Evolutionary conservation across 306 rosid genomes (phyloP).

Genomic region (Begonia peltatifolia): DNA sequence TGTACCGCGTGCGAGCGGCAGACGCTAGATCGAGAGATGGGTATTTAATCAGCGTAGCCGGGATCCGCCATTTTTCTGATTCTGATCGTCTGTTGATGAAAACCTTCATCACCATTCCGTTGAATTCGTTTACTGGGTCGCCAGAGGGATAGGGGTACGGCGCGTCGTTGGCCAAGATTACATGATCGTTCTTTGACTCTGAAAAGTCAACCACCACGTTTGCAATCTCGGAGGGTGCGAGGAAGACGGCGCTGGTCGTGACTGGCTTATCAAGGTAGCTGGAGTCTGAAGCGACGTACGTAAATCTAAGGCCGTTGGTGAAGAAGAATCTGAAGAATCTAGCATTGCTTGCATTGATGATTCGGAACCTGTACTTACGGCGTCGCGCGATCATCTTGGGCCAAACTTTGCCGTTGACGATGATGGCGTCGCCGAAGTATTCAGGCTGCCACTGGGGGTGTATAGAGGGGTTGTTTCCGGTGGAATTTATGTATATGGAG

Average conservation of each 20-base stretch:
- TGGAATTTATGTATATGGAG: conserved; percentile 56
- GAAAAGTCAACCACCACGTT: conserved; percentile 60
- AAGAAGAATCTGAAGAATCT: conserved; percentile 58
- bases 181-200: conserved; percentile 9
- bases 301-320: conserved; percentile 37
- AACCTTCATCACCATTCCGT: conserved; percentile 54
- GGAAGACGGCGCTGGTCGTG: conserved; percentile 9
- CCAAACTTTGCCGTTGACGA: conserved; percentile 88
- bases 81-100: conserved; percentile 11
- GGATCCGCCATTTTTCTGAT: conserved; percentile 35
- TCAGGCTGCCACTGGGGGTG: conserved; percentile 70
- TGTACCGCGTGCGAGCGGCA: conserved; percentile 36
- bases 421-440: conserved; percentile 52
- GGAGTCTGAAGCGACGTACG: conserved; percentile 58
- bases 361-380: conserved; percentile 56
- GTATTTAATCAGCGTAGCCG: conserved; percentile 25
- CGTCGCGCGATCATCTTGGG: conserved; percentile 47
- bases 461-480: conserved; percentile 57
- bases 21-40: conserved; percentile 24
- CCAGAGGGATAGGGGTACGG: conserved; percentile 60
- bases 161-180: conserved; percentile 45
- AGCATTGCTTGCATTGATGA: conserved; percentile 73
- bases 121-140: conserved; percentile 41
- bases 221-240: conserved; percentile 96
- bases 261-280: conserved; percentile 38